phyloP scores from a whole-genome alignment of 1,139 yeast genomes.

The Yamadazyma trypodendri region DNA sequence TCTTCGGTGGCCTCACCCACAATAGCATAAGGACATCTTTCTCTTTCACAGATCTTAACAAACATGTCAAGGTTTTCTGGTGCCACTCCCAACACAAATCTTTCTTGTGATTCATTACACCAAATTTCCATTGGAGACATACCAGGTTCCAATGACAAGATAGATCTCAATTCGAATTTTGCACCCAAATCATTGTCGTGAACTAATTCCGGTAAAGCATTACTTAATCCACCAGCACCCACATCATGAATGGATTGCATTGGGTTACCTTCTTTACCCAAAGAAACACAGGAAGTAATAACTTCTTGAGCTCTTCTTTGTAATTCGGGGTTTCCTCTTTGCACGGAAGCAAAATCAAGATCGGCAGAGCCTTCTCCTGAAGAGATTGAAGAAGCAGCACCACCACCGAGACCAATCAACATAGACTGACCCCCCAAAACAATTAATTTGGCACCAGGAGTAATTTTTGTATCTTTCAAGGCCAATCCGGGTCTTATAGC shows the following conservation, averaged over 20 bases:
- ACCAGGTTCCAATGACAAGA: conserved; percentile 90
- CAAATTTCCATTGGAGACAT: conserved; percentile 99
- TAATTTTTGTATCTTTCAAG: conserved; percentile 79
- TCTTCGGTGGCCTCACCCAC: conserved; percentile 94
- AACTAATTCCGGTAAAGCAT: conserved; percentile 95
- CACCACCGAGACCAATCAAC: conserved; percentile 99
- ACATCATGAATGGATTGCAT: conserved; percentile 97
- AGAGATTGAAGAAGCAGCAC: conserved; percentile 95
- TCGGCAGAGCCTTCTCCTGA: conserved; percentile 97
- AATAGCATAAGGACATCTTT: conserved; percentile 94
- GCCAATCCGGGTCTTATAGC: conserved; percentile 93
- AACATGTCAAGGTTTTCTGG: conserved; percentile 74
- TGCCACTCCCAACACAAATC: conserved; percentile 92
- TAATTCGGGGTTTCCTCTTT: conserved; percentile 99
- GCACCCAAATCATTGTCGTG: conserved; percentile 98
- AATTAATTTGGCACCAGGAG: conserved; percentile 89
- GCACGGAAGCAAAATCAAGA: conserved; percentile 97
- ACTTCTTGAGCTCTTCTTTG: conserved; percentile 99
- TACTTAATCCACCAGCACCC: conserved; percentile 98
- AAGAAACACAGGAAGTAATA: conserved; percentile 86
- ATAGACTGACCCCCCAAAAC: conserved; percentile 98
- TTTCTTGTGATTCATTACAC: conserved; percentile 99
- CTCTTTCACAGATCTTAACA: conserved; percentile 83
- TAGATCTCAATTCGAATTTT: conserved; percentile 83
- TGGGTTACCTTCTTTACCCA: conserved; percentile 72